Conservation (phyloP, 768 basidiomycete genomes). For the Xanthoconium stramineum region DNA sequence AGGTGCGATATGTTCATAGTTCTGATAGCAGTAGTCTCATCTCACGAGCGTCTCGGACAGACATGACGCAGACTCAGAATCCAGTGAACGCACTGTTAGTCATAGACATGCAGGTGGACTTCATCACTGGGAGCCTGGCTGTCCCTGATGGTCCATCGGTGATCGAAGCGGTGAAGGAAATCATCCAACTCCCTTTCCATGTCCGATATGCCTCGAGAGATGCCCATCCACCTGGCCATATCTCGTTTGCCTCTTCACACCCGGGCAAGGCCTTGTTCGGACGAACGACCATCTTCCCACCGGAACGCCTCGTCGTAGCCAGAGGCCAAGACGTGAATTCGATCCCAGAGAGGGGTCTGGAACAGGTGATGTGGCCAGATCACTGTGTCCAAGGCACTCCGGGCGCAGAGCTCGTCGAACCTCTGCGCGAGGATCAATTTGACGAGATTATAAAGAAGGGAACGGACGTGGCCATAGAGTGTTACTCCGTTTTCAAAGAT, state of each 20-base stretch:
- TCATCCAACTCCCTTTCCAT: conserved; percentile 56
- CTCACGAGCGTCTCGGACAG: conserved; percentile 2
- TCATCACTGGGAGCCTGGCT: conserved; percentile 70
- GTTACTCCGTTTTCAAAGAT: conserved; percentile 78
- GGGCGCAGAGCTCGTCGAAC: conserved; percentile 61
- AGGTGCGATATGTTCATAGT: neutral
- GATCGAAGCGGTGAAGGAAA: conserved; percentile 51
- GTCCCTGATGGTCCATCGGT: conserved; percentile 60
- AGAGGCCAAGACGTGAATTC: conserved; percentile 17
- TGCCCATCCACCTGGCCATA: conserved; percentile 57
- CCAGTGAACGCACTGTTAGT: conserved; percentile 53
- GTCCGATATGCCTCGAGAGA: conserved; percentile 54
- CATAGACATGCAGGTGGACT: conserved; percentile 84
- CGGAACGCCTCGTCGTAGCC: conserved; percentile 29
- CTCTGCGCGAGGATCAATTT: conserved; percentile 40
- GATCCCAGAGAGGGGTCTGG: conserved; percentile 25
- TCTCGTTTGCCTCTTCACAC: conserved; percentile 67
- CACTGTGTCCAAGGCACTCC: conserved; percentile 64
- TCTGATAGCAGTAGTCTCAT: neutral
- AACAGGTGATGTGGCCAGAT: conserved; percentile 75
- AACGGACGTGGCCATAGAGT: conserved; percentile 57
- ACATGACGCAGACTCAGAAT: conserved; percentile 12
- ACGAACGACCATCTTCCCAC: conserved; percentile 38
- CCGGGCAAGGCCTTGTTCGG: conserved; percentile 34
- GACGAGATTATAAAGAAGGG: conserved; percentile 55